Conservation (phyloP, 495 filamentous ascomycete genomes). For the Oidiodendron maius region DNA sequence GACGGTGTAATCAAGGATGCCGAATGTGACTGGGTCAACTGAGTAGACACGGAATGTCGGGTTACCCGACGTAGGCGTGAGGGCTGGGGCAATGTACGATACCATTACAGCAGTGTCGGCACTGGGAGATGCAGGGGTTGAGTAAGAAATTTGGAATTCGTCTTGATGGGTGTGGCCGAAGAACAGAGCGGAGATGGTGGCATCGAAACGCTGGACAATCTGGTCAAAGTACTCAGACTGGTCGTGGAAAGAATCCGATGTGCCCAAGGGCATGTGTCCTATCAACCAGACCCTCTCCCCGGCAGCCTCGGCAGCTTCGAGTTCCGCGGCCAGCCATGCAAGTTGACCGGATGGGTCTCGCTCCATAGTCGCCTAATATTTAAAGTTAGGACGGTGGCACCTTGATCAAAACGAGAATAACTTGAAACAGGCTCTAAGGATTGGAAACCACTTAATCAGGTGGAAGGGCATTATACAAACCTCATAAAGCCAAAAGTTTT, state of each 20-base stretch:
- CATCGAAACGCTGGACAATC: conserved; percentile 45
- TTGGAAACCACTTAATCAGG: too few species aligned
- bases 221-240: conserved; percentile 50
- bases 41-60: conserved; percentile 52
- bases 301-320: conserved; percentile 46
- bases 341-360: too few species aligned
- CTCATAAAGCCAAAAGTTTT: too few species aligned
- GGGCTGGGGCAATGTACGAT: conserved; percentile 43
- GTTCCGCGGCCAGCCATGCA: conserved; percentile 43
- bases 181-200: conserved; percentile 50
- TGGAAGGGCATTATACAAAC: too few species aligned
- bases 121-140: conserved; percentile 33
- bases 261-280: conserved; percentile 45
- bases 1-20: conserved; percentile 24
- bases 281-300: conserved; percentile 49
- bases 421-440: too few species aligned
- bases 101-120: conserved; percentile 35
- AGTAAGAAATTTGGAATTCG: conserved; percentile 48
- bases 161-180: conserved; percentile 53
- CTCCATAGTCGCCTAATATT: too few species aligned
- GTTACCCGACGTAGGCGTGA: conserved; percentile 48
- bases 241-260: conserved; percentile 43
- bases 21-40: conserved; percentile 50
- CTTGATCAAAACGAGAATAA: too few species aligned
- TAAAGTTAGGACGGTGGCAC: too few species aligned